Evolutionary conservation across 2,329 filamentous ascomycete species (phyloP), one percentile per base, ranked within the genome.

Genomic region (Verruconis gallopava): DNA sequence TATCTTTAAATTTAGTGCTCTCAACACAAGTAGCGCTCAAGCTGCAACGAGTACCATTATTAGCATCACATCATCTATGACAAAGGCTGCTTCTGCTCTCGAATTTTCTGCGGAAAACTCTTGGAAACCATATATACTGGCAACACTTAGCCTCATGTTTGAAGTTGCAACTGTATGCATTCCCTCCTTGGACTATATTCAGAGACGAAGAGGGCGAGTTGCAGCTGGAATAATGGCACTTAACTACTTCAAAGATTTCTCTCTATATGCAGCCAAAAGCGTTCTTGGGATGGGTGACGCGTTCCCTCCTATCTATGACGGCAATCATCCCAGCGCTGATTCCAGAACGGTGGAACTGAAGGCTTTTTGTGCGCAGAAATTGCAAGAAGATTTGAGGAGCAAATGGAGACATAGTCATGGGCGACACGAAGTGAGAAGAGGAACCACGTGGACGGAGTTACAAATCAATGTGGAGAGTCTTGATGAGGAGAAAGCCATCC

Each of bases 351-450:
- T 20, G 3, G 43, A 44, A 5, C 19, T 50, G 3, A 42, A 55
- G 1, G 33, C 50, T 1, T 60, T 60, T 37, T 56, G 50, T 32
- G 54, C 55, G 2, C 61, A 60, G 22, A 65, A 69, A 19, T 50
- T 75, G 3, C 52, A 60, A 25, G 53, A 62, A 1, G 62, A 63
- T 32, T 49, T 75, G 14, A 54, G 51, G 18, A 56, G 56, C 1
- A 66, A 64, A 22, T 75, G 72, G 71, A 62, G 63, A 17, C 48
- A 52, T 5, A 58, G 62, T 39, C 56, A 61, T 21, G 61, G 56
- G 2, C 60, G 43, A 39, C 66, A 72, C 46, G 72, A 63, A 50
- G 63, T 74, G 21, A 60, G 62, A 17, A 57, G 64, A 13, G 65
- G 64, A 2, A 60, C 62, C 32, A 57, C 57, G 9, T 62, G 59